These are phyloP conservation scores for Chlorella sp. DNA, from an alignment of 139 green algal genomes.

Conservation along the genomic window DNA sequence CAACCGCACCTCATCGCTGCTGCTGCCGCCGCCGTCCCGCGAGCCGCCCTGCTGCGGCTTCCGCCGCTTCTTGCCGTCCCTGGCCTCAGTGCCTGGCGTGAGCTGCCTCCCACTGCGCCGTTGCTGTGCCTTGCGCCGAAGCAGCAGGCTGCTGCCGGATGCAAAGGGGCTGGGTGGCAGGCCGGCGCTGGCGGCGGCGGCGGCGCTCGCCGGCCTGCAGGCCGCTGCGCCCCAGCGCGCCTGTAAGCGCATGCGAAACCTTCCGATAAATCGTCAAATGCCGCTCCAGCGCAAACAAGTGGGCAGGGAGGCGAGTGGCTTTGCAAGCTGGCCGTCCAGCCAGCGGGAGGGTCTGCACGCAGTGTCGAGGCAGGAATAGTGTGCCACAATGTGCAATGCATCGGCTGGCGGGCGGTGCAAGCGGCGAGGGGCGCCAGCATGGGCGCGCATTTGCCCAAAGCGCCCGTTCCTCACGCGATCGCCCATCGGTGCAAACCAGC, in stretches of 20 bases:
- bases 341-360: too few species aligned
- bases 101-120: background rate
- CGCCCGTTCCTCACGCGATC: too few species aligned
- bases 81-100: background rate
- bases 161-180: background rate
- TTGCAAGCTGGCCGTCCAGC: too few species aligned
- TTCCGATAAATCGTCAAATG: too few species aligned
- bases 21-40: constrained; percentile 1
- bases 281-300: too few species aligned
- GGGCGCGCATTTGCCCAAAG: too few species aligned
- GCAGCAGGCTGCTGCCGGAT: background rate
- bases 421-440: too few species aligned
- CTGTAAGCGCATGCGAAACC: background rate
- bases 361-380: too few species aligned
- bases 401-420: too few species aligned
- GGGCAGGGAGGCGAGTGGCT: too few species aligned
- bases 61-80: constrained; percentile 27
- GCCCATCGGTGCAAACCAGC: too few species aligned
- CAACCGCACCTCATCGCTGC: background rate
- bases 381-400: too few species aligned
- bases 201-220: background rate
- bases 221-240: background rate
- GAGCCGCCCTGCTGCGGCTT: background rate
- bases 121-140: background rate
- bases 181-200: background rate